Percentiles rank a stretch among this genome's conserved stretches.
Conservation (phyloP, 129 eudicot species). For the Daucus carota region DNA sequence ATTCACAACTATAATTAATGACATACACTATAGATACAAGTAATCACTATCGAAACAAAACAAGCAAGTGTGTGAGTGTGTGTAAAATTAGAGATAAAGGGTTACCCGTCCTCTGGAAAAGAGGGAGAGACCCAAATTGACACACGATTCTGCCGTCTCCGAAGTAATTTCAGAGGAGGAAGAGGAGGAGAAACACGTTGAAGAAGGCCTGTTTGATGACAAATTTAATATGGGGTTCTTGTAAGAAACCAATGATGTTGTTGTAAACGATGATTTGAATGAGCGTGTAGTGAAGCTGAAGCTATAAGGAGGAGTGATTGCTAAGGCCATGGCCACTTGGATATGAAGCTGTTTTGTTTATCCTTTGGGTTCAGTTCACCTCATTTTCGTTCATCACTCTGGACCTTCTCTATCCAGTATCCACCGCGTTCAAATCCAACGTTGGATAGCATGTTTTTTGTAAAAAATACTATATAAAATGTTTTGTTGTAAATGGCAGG, state of each 20-base stretch:
- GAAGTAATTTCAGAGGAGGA: constrained; percentile 23
- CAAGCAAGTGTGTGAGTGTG: not conserved
- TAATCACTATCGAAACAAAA: no score
- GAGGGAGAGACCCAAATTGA: constrained; percentile 73
- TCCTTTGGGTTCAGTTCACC: not conserved
- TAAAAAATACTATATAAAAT: no score
- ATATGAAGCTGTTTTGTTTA: not conserved
- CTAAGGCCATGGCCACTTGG: not conserved
- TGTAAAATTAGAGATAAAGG: not conserved
- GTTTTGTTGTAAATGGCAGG: no score
- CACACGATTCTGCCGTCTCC: constrained; percentile 71
- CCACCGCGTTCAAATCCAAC: no score
- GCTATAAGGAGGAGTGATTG: constrained; percentile 13
- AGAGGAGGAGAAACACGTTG: constrained; percentile 39
- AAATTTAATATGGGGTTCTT: constrained; percentile 16
- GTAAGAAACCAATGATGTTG: constrained; percentile 11
- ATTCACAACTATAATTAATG: no score
- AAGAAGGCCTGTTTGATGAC: constrained; percentile 17
- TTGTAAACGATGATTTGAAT: constrained; percentile 23
- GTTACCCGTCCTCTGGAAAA: constrained; percentile 85
- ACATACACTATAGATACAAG: not conserved
- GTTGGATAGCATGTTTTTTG: no score
- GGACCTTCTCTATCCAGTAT: no score
- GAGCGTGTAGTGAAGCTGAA: constrained; percentile 18
- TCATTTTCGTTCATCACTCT: no score